Percentiles rank a stretch among this genome's conserved stretches.
Evolutionary conservation across 2,329 filamentous ascomycete species (phyloP).

Genomic region (Xylariaceae sp.): DNA sequence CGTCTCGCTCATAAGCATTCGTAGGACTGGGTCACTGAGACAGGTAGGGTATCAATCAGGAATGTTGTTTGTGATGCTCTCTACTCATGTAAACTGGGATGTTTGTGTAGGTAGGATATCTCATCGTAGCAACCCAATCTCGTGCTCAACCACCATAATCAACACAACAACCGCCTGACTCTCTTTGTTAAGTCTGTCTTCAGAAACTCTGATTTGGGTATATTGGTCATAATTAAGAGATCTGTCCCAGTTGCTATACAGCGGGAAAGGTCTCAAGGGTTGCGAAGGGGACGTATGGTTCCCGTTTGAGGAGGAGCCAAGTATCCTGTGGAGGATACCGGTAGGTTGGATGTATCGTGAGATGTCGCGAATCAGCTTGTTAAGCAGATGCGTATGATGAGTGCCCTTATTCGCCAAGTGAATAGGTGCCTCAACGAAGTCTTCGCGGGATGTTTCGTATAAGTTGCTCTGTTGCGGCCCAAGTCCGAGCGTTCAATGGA

Average conservation of each 20-base stretch:
- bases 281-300: background rate
- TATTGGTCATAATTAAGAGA: background rate
- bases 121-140: background rate
- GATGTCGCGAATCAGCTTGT: background rate
- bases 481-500: background rate
- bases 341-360: background rate
- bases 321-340: background rate
- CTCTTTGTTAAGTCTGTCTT: background rate
- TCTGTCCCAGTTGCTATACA: background rate
- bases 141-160: background rate
- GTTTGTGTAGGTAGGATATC: no score
- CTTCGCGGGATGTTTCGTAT: background rate
- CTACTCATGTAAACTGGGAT: background rate
- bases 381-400: background rate
- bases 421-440: background rate
- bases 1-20: no score
- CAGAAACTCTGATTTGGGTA: background rate
- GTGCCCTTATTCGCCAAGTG: background rate
- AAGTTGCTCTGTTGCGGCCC: background rate
- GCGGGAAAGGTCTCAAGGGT: background rate
- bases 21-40: no score
- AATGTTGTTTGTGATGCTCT: background rate
- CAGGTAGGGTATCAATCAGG: background rate
- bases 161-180: background rate
- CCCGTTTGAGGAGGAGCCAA: background rate